phyloP scores from a whole-genome alignment of 2,329 filamentous ascomycete genomes.

The Bipolaris oryzae region DNA sequence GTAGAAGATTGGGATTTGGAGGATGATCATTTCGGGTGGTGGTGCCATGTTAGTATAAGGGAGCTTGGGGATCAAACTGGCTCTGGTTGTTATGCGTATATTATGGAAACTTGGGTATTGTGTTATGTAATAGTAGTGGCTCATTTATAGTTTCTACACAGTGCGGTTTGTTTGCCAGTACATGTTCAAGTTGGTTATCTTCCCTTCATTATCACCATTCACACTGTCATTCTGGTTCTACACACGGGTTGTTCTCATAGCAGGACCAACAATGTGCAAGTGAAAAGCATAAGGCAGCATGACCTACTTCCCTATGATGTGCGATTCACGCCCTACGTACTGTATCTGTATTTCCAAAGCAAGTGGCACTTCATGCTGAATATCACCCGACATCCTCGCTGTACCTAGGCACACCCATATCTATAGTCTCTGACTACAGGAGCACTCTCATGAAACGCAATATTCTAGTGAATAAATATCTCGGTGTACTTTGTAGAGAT shows the following conservation, averaged over 20 bases:
- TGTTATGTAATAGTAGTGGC: not conserved
- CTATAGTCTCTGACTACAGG: not conserved
- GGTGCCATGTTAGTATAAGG: not conserved
- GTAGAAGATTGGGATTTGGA: conserved; percentile 8
- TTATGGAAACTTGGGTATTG: not conserved
- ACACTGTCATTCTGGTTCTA: not conserved
- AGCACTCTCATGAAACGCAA: not conserved
- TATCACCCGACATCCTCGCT: not conserved
- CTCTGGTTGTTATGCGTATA: not conserved
- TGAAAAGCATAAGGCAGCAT: not conserved
- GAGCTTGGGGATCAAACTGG: too few species aligned
- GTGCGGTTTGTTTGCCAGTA: not conserved
- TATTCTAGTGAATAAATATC: not conserved
- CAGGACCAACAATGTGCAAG: too few species aligned
- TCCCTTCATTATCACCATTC: not conserved
- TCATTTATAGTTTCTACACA: too few species aligned
- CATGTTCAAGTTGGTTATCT: not conserved
- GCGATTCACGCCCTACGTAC: too few species aligned
- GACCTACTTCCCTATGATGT: not conserved
- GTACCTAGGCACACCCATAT: not conserved
- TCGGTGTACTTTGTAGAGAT: not conserved
- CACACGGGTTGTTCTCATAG: not conserved
- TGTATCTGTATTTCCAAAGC: not conserved
- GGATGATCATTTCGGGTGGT: not conserved
- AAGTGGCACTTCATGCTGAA: not conserved